These are phyloP conservation scores for Elongisporangium prolatum DNA, from an alignment of 352 stramenopile genomes.

Conservation along the genomic window DNA sequence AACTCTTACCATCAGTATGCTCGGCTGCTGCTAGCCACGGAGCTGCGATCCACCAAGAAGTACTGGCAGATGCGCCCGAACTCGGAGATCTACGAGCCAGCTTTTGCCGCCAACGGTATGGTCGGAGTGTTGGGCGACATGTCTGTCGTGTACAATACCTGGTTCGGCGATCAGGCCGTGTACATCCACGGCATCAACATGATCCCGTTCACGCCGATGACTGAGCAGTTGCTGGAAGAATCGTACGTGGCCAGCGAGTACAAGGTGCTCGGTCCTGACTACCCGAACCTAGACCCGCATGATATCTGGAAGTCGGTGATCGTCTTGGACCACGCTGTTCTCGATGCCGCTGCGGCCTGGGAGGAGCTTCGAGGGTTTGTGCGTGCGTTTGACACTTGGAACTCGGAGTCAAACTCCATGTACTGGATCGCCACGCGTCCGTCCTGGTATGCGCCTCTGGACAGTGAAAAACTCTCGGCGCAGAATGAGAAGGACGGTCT, in stretches of 20 bases:
- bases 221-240: constrained; percentile 51
- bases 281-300: constrained; percentile 22
- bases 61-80: constrained; percentile 95
- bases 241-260: constrained; percentile 56
- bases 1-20: constrained; percentile 83
- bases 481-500: constrained; percentile 34
- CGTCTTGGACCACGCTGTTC: constrained; percentile 67
- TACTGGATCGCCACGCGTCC: constrained; percentile 70
- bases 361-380: constrained; percentile 48
- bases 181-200: constrained; percentile 85
- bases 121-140: constrained; percentile 75
- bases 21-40: constrained; percentile 87
- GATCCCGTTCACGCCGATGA: constrained; percentile 79
- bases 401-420: constrained; percentile 66
- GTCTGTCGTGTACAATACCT: constrained; percentile 79
- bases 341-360: constrained; percentile 54
- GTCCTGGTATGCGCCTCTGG: constrained; percentile 58
- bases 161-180: constrained; percentile 68
- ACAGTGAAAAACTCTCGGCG: constrained; percentile 20
- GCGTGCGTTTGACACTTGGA: constrained; percentile 66
- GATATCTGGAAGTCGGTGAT: constrained; percentile 78
- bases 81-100: constrained; percentile 69
- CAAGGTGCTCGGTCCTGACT: constrained; percentile 39
- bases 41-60: constrained; percentile 90
- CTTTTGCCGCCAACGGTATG: constrained; percentile 76